Evolutionary conservation across 1,139 yeast species (phyloP).

Genomic region (Taphrina pruni): DNA sequence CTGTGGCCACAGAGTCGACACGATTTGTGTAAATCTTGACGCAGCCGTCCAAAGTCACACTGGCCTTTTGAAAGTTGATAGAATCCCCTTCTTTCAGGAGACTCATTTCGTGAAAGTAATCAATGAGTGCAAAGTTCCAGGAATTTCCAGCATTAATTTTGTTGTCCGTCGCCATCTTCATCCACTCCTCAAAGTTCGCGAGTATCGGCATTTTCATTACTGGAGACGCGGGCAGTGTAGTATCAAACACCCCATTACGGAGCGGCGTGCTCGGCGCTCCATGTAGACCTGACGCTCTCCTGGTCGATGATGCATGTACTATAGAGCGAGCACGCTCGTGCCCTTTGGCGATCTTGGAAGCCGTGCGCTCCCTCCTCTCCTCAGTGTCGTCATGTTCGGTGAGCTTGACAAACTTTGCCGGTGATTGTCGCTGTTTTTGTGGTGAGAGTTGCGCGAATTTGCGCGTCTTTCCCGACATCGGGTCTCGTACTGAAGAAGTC

Average conservation of each 20-base stretch:
- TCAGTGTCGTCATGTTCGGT: constrained; percentile 35
- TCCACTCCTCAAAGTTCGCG: constrained; percentile 88
- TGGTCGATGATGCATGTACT: constrained; percentile 26
- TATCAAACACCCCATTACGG: neutral
- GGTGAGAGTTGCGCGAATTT: constrained; percentile 40
- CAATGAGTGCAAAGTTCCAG: constrained; percentile 88
- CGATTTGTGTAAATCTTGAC: constrained; percentile 83
- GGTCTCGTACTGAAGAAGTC: neutral
- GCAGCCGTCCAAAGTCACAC: constrained; percentile 84
- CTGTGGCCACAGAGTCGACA: constrained; percentile 89
- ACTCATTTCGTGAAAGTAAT: constrained; percentile 75
- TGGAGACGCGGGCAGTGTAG: constrained; percentile 12
- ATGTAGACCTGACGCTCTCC: constrained; percentile 7
- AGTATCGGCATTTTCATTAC: constrained; percentile 53
- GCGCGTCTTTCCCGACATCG: constrained; percentile 39
- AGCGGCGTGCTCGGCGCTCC: constrained; percentile 15
- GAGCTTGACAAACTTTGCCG: constrained; percentile 36
- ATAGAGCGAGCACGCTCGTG: constrained; percentile 30
- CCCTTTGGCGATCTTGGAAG: constrained; percentile 29
- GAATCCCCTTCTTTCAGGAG: constrained; percentile 66
- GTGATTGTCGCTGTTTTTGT: constrained; percentile 34
- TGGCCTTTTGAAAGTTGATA: constrained; percentile 76
- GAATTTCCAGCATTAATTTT: constrained; percentile 60
- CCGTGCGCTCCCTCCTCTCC: constrained; percentile 25
- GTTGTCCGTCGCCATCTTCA: constrained; percentile 86